Percentiles rank a stretch among this genome's conserved stretches.
These are phyloP conservation scores for Populus trichocarpa DNA, from an alignment of 441 rosid genomes.

Conservation along the genomic window DNA sequence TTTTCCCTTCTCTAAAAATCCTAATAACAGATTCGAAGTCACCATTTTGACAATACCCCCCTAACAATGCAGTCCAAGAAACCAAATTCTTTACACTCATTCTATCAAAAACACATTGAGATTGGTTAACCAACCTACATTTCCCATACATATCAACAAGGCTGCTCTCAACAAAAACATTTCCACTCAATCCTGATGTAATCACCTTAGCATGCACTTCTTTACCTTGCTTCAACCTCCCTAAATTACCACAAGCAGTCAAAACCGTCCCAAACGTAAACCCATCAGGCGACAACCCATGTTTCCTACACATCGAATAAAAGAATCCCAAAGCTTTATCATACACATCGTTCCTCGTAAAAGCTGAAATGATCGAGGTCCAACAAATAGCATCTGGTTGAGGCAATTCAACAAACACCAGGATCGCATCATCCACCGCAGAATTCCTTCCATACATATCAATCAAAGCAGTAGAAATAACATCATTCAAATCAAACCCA, in stretches of 20 bases:
- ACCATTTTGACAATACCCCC: constrained; percentile 73
- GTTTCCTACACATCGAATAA: constrained; percentile 46
- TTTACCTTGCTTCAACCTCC: constrained; percentile 66
- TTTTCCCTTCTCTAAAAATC: constrained; percentile 53
- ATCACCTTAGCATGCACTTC: constrained; percentile 66
- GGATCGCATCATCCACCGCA: constrained; percentile 40
- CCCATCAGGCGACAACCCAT: constrained; percentile 52
- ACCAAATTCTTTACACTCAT: constrained; percentile 60
- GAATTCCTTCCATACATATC: constrained; percentile 66
- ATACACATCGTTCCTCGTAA: constrained; percentile 58
- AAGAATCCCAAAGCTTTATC: constrained; percentile 52
- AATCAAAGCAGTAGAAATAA: constrained; percentile 61
- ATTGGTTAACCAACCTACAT: constrained; percentile 49
- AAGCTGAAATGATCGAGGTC: constrained; percentile 66
- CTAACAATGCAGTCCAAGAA: constrained; percentile 78
- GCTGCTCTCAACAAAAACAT: constrained; percentile 70
- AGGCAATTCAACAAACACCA: constrained; percentile 66
- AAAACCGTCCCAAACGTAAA: constrained; percentile 68
- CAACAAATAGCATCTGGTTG: constrained; percentile 75
- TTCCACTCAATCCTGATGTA: constrained; percentile 42
- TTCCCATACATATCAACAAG: constrained; percentile 94
- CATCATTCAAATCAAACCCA: constrained; percentile 53
- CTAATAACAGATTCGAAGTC: constrained; percentile 49
- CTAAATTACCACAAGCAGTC: constrained; percentile 76
- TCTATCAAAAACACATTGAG: constrained; percentile 60